Evolutionary conservation across 2,329 filamentous ascomycete species (phyloP).

Genomic region (Chaetomium olivaceum): DNA sequence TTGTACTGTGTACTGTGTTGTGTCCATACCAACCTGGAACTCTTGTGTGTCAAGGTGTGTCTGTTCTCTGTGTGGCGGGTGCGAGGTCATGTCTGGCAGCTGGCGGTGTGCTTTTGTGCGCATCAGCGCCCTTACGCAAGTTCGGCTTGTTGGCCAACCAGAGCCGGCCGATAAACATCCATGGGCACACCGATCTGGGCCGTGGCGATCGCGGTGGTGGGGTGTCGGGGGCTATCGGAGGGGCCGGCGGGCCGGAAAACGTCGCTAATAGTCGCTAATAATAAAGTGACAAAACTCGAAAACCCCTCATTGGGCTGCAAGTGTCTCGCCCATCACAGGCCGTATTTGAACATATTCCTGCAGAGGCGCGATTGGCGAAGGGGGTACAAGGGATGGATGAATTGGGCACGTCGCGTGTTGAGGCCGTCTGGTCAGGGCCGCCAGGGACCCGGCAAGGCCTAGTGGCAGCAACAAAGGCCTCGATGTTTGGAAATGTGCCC

Average conservation of each 20-base stretch:
- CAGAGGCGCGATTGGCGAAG: slow-evolving; percentile 2
- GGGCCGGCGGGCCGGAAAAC: slow-evolving; percentile 19
- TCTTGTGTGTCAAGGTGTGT: too few species aligned
- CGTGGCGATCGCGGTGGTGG: slow-evolving; percentile 20
- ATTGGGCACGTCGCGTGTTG: slow-evolving; percentile 14
- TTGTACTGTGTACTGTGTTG: too few species aligned
- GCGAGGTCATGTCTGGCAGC: slow-evolving; percentile 10
- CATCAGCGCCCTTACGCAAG: slow-evolving; percentile 20
- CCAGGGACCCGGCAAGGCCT: not conserved
- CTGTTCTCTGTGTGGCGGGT: slow-evolving; percentile 4
- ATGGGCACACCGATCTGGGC: slow-evolving; percentile 4
- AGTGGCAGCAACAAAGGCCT: slow-evolving; percentile 12
- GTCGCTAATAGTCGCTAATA: slow-evolving; percentile 20
- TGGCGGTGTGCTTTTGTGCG: slow-evolving; percentile 5
- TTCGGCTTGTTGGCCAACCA: slow-evolving; percentile 5
- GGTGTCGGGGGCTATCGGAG: slow-evolving; percentile 17
- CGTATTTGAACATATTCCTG: not conserved
- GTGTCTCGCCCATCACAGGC: not conserved
- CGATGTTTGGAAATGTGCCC: slow-evolving; percentile 11
- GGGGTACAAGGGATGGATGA: not conserved
- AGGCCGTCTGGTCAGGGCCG: not conserved
- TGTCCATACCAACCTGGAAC: too few species aligned
- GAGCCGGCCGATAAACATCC: slow-evolving; percentile 3
- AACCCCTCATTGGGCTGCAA: slow-evolving; percentile 16
- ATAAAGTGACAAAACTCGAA: slow-evolving; percentile 12